Base-by-base conservation (phyloP, 495 filamentous ascomycete species). In the Ramalina intermedia region DNA sequence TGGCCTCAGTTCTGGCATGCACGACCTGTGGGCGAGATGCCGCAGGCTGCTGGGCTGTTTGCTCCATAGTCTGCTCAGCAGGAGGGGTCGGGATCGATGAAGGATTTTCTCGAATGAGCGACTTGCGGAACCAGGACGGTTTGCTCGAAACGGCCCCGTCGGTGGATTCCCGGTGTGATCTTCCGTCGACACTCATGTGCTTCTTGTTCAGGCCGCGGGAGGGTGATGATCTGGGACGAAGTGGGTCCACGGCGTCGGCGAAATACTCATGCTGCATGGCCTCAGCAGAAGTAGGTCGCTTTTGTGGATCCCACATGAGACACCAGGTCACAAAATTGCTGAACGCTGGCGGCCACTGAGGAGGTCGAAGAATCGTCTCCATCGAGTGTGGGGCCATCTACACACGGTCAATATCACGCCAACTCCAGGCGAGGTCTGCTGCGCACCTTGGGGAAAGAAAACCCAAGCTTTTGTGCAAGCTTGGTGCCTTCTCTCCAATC, bases 221-320 rank as follows among this genome's bases (percentile, higher is more conserved):
- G 1, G 87, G 81, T 2, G 85, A 87, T 12, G 88, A 93, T 67
- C 86, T 90, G n/a, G 90, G 88, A 43, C 88, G 74, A 24, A 96
- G 61, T 18, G 93, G 93, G 62, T 99, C 93, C 23, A 91, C 77
- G 2, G 93, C 93, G 68, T 96, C 93, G n/a, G 74, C 69, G 61
- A 99, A 99, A 65, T 88, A 99, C 55, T 96, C 90, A 59, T 96
- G 93, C 29, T 80, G 81, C 56, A 96, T 65, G 9, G 93, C 90
- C 64, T 96, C 89, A 1, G 81, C 79, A 29, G 89, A 94, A n/a
- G 93, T 99, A 43, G 93, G 93, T 48, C 93, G 74, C 62, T 69
- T 80, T 67, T 88, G 89, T 14, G 93, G 93, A 66, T 99, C 93
- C 93, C 93, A 99, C 91, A 96, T 94, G 51, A 99, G 66, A 68